A percentile compares a stretch with the other conserved stretches of the same genome.
These are phyloP conservation scores for Didymella glomerata DNA, from an alignment of 2,329 filamentous ascomycete genomes.

Conservation along the genomic window DNA sequence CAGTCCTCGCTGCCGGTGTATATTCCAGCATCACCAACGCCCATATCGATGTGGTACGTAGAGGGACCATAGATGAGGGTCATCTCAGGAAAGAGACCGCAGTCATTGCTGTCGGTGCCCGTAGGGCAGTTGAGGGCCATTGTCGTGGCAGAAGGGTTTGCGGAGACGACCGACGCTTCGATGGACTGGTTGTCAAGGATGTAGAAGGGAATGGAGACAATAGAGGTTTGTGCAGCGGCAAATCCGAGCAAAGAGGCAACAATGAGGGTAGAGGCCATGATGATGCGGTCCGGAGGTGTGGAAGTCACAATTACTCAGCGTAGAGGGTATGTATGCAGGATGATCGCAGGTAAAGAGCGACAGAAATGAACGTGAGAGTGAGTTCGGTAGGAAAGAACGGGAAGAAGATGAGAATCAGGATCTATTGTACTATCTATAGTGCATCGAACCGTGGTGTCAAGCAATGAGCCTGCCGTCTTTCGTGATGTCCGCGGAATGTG, in stretches of 20 bases:
- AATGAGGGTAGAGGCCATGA: slow-evolving; percentile 18
- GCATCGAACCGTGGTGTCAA: not conserved
- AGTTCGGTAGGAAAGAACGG: not conserved
- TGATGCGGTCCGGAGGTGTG: not conserved
- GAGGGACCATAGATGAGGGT: slow-evolving; percentile 33
- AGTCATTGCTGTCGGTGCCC: slow-evolving; percentile 20
- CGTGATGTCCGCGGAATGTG: not conserved
- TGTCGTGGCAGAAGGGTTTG: slow-evolving; percentile 26
- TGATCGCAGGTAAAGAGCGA: not conserved
- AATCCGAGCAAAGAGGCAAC: slow-evolving; percentile 18
- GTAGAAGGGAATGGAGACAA: slow-evolving; percentile 26
- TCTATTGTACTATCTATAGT: not conserved
- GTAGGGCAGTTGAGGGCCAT: slow-evolving; percentile 23
- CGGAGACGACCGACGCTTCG: slow-evolving; percentile 28
- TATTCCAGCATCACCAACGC: slow-evolving; percentile 20
- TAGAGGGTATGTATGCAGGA: not conserved
- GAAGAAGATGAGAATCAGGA: not conserved
- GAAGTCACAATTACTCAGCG: not conserved
- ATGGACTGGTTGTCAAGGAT: slow-evolving; percentile 16
- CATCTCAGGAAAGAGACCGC: slow-evolving; percentile 35
- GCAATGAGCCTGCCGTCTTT: not conserved
- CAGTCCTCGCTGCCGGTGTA: slow-evolving; percentile 36
- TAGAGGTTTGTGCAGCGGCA: slow-evolving; percentile 28
- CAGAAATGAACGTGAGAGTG: not conserved
- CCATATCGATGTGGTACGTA: slow-evolving; percentile 33